Conservation (phyloP, 331 rosid genomes). For the Acacia pycnantha region DNA sequence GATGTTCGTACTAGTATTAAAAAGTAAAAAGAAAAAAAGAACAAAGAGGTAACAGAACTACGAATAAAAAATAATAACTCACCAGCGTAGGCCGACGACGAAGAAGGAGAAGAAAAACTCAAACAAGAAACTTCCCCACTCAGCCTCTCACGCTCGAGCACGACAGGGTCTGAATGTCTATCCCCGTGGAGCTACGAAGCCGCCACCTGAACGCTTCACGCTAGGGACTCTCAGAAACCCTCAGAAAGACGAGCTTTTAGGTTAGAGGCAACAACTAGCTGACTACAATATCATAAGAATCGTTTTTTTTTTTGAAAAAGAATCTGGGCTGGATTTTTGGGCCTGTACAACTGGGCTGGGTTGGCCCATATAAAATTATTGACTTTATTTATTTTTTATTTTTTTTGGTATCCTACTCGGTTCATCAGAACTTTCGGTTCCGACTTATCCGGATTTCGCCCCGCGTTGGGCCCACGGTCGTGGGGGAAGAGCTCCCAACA, state of each 20-base stretch:
- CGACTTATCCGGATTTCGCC: no score
- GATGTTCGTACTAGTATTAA: background rate
- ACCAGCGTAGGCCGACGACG: background rate
- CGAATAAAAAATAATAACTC: background rate
- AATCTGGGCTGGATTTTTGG: background rate
- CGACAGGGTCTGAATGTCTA: background rate
- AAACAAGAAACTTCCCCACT: background rate
- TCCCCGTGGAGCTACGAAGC: background rate
- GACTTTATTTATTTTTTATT: no score
- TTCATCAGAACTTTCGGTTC: no score
- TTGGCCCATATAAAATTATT: background rate
- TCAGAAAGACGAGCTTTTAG: background rate
- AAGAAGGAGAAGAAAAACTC: background rate
- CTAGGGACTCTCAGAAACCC: background rate
- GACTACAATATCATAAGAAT: background rate
- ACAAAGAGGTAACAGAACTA: background rate
- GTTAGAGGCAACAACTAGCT: background rate
- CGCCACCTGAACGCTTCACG: background rate
- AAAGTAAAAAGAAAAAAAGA: background rate
- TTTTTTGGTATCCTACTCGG: no score
- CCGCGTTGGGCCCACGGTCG: no score
- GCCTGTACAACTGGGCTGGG: background rate
- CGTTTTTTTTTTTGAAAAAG: background rate
- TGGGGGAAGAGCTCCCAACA: no score
- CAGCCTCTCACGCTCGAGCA: background rate